These are phyloP conservation scores for Ballota nigra DNA, from an alignment of 257 asterid genomes.

Conservation along the genomic window DNA sequence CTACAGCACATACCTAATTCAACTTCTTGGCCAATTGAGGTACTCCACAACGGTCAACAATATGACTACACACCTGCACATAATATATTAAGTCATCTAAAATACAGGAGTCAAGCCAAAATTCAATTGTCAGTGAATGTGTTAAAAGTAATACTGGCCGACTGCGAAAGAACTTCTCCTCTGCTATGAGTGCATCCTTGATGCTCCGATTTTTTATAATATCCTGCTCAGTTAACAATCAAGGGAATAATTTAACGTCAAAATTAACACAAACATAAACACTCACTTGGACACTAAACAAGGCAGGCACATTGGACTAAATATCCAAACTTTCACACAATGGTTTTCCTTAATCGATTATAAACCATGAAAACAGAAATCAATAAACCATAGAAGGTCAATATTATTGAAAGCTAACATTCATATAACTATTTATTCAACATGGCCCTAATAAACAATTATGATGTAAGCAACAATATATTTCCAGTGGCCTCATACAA, in stretches of 20 bases:
- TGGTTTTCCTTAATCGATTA: neutral
- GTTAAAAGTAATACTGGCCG: constrained; percentile 60
- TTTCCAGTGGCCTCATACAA: neutral
- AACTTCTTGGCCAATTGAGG: no score
- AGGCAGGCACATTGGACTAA: neutral
- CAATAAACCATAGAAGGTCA: no score
- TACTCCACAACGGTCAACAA: no score
- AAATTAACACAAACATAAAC: no score
- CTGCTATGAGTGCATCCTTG: constrained; percentile 88
- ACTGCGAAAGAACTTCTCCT: constrained; percentile 88
- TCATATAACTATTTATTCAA: no score
- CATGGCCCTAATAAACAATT: constrained; percentile 1
- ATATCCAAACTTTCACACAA: neutral
- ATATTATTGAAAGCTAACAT: no score
- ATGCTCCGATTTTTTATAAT: constrained; percentile 69
- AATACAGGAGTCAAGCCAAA: constrained; percentile 7
- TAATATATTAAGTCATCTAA: constrained; percentile 9
- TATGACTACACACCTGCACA: constrained; percentile 74
- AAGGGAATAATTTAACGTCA: no score
- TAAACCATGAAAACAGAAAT: neutral
- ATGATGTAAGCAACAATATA: neutral
- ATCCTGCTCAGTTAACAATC: constrained; percentile 55
- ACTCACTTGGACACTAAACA: neutral
- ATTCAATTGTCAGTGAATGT: constrained; percentile 20
- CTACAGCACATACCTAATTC: no score